phyloP scores from a whole-genome alignment of 768 basidiomycete species.

The Cystobasidium onofrii region DNA sequence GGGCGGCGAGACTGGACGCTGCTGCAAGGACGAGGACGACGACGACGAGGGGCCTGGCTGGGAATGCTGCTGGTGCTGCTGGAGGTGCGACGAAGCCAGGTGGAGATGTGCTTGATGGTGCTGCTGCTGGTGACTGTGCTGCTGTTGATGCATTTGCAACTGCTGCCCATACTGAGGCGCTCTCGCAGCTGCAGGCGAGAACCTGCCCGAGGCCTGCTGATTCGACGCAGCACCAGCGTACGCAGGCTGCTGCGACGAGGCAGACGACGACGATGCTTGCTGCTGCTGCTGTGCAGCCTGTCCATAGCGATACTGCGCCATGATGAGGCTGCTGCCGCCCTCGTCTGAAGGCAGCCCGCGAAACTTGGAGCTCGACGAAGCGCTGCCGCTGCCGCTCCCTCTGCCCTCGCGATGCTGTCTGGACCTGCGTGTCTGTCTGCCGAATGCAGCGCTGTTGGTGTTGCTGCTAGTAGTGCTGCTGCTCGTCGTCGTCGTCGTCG shows the following conservation, averaged over 20 bases:
- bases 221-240: neutral
- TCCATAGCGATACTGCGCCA: neutral
- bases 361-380: neutral
- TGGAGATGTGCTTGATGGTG: too few species aligned
- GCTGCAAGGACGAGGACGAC: neutral
- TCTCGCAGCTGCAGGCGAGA: neutral
- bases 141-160: neutral
- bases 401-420: neutral
- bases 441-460: neutral
- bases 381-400: neutral
- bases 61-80: neutral
- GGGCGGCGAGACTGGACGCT: neutral
- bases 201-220: neutral
- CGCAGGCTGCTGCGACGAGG: neutral
- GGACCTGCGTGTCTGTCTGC: neutral
- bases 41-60: too few species aligned
- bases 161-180: neutral
- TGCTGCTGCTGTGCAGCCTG: neutral
- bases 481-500: neutral
- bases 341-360: neutral
- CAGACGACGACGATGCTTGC: neutral
- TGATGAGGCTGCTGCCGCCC: neutral
- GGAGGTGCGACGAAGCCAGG: neutral
- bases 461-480: neutral
- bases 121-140: neutral